Percentiles rank a stretch among this genome's conserved stretches.
phyloP scores from a whole-genome alignment of 176 grass and related monocot genomes.

The Guadua angustifolia region DNA sequence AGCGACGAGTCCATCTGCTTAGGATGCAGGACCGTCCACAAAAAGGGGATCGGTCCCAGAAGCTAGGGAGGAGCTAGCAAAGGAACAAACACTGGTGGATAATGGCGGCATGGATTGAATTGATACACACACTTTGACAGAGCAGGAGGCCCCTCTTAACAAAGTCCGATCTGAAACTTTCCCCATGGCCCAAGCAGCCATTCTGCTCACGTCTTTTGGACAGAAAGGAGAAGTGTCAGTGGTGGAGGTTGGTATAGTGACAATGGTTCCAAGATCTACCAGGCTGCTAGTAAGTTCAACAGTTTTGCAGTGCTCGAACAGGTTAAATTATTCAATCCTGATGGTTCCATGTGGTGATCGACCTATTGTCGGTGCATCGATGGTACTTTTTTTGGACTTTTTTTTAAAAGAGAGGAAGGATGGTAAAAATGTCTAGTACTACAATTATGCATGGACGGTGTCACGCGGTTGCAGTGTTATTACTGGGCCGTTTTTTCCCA shows the following conservation, averaged over 20 bases:
- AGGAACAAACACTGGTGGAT: not conserved
- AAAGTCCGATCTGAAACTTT: constrained; percentile 23
- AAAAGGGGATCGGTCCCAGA: not conserved
- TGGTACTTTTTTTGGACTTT: not conserved
- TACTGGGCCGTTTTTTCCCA: not conserved
- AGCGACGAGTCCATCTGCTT: not conserved
- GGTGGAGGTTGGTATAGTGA: not conserved
- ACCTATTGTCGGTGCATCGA: not conserved
- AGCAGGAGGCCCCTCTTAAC: not conserved
- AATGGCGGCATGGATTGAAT: constrained; percentile 37
- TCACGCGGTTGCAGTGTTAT: not conserved
- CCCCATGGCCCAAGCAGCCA: not conserved
- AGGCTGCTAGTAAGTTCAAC: not conserved
- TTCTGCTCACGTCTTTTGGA: constrained; percentile 22
- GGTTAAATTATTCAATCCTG: not conserved
- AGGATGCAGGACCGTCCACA: not conserved
- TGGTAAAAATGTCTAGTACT: not conserved
- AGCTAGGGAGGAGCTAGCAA: not conserved
- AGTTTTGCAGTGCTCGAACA: not conserved
- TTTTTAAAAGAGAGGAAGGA: too few relatives aligned
- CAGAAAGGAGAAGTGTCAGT: not conserved
- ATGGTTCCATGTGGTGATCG: not conserved
- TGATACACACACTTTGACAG: constrained; percentile 29
- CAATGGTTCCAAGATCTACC: constrained; percentile 22
- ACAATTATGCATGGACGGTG: not conserved